Conservation (phyloP, 805 yeast species). For the Yamadazyma scolyti region DNA sequence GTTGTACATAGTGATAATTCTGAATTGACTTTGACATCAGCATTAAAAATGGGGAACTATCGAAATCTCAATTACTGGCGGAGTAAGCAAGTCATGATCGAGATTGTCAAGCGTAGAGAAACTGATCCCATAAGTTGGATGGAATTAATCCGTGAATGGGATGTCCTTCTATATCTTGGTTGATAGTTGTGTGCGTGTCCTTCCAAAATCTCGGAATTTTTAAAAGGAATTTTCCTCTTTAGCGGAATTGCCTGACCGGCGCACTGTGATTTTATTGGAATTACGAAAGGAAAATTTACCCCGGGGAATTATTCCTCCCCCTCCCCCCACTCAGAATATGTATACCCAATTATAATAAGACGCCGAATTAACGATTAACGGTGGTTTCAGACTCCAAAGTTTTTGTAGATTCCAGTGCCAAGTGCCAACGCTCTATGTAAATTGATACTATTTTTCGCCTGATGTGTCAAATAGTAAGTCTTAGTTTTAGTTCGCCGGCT, state of each 20-base stretch:
- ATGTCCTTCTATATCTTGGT: slow-evolving; percentile 34
- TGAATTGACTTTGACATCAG: too few species aligned
- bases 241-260: background rate
- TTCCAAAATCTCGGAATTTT: background rate
- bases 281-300: background rate
- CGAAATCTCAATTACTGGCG: slow-evolving; percentile 45
- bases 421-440: too few species aligned
- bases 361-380: too few species aligned
- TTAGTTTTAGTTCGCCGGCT: too few species aligned
- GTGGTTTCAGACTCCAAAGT: too few species aligned
- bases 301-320: background rate
- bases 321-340: background rate
- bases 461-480: too few species aligned
- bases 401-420: too few species aligned
- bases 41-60: too few species aligned
- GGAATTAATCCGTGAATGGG: slow-evolving; percentile 56
- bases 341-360: too few species aligned
- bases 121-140: slow-evolving; percentile 44
- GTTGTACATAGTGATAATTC: slow-evolving; percentile 25
- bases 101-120: slow-evolving; percentile 45
- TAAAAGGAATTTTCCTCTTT: slow-evolving; percentile 1
- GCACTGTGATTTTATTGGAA: background rate
- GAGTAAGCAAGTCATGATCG: slow-evolving; percentile 50
- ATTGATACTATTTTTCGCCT: too few species aligned
- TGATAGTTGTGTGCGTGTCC: too few species aligned